Evolutionary conservation across 306 rosid genomes (phyloP).

Genomic region (Vigna unguiculata): DNA sequence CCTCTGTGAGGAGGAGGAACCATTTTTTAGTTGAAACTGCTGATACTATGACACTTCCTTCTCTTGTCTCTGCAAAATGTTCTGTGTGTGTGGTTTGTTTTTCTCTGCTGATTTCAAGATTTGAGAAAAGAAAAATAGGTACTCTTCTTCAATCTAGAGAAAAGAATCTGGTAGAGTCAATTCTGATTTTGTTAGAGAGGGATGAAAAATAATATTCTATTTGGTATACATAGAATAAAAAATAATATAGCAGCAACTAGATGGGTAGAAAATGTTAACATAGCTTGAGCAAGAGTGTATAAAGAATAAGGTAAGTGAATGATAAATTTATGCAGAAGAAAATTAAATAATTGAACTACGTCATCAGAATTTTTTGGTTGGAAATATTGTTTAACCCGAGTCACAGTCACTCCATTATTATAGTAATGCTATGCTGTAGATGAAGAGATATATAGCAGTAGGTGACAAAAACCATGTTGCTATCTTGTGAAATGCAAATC

Average conservation of each 20-base stretch:
- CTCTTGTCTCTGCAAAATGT: background rate
- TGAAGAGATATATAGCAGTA: background rate
- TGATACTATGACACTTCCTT: conserved; percentile 23
- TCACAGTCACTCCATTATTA: background rate
- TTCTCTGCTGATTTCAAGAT: conserved; percentile 25
- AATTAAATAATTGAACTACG: background rate
- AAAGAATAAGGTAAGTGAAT: background rate
- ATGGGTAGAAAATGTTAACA: background rate
- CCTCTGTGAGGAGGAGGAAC: conserved; percentile 22
- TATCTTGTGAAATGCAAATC: conserved; percentile 1
- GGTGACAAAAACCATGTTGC: conserved; percentile 31
- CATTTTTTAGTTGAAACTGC: background rate
- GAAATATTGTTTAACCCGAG: background rate
- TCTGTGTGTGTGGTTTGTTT: conserved; percentile 33
- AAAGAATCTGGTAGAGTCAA: conserved; percentile 38
- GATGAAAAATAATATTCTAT: background rate
- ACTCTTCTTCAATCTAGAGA: conserved; percentile 24
- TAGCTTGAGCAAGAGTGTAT: background rate
- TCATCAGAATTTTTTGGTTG: conserved; percentile 15
- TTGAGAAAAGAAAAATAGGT: background rate
- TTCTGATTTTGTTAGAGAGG: conserved; percentile 21
- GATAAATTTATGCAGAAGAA: background rate
- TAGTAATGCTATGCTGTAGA: background rate
- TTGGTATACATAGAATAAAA: background rate
- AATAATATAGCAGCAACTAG: conserved; percentile 10